Conservation (phyloP, 225 moss, liverwort and hornwort species). For the Neckera pumila region DNA sequence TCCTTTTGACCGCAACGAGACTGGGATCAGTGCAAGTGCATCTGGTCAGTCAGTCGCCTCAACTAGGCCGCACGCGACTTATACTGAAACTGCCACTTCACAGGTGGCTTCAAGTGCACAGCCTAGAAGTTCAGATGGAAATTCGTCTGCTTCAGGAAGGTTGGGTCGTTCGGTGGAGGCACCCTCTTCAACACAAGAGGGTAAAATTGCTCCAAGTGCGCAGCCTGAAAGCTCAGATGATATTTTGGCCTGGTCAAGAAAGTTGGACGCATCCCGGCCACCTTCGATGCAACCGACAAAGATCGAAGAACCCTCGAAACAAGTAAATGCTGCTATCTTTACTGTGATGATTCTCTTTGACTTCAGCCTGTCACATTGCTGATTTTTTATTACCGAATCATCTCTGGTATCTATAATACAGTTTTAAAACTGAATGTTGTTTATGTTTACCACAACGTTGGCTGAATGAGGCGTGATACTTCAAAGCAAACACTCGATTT, state of each 20-base stretch:
- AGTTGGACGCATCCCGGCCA: conserved; percentile 19
- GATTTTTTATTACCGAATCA: not conserved
- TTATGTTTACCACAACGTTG: not conserved
- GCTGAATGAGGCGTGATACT: not conserved
- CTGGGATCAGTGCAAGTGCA: conserved; percentile 2
- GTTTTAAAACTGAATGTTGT: not conserved
- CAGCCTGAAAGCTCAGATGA: conserved; percentile 14
- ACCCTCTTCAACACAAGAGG: not conserved
- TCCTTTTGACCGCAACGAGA: not conserved
- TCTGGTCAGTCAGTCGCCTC: not conserved
- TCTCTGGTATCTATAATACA: not conserved
- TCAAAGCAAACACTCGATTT: not conserved
- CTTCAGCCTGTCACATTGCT: not conserved
- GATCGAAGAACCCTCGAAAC: conserved; percentile 7
- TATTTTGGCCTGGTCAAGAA: conserved; percentile 17
- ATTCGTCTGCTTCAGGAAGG: not conserved
- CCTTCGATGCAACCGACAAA: not conserved
- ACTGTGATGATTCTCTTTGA: not conserved
- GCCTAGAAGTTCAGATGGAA: not conserved
- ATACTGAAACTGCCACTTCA: not conserved
- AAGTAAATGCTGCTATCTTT: not conserved
- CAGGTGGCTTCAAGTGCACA: not conserved
- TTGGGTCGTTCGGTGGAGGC: not conserved
- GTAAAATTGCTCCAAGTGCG: not conserved
- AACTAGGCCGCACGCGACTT: not conserved